These are phyloP conservation scores for Podospora pseudoanserina DNA, from an alignment of 495 filamentous ascomycete species.

Conservation along the genomic window DNA sequence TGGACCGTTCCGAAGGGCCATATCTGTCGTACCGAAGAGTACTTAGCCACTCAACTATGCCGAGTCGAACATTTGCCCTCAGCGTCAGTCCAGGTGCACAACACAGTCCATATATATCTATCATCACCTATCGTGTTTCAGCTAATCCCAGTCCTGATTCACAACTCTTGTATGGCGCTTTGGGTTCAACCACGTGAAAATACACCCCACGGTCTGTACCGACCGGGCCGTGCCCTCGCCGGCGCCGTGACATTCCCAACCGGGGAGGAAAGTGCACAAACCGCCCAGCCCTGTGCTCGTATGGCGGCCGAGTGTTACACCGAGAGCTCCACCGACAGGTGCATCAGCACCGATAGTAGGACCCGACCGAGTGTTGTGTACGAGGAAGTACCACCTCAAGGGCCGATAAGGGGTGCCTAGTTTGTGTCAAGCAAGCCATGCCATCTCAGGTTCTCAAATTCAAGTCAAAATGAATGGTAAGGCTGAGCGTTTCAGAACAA, in stretches of 20 bases:
- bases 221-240: not conserved
- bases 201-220: not conserved
- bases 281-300: not conserved
- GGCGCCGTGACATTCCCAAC: not conserved
- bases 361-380: not conserved
- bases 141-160: not conserved
- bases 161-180: not conserved
- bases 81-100: not conserved
- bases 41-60: not conserved
- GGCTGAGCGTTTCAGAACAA: not conserved
- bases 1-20: not conserved
- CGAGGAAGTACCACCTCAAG: not conserved
- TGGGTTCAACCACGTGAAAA: too few species aligned
- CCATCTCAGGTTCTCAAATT: not conserved
- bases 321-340: slow-evolving; percentile 1
- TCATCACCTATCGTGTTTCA: not conserved
- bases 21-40: not conserved
- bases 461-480: not conserved
- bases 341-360: not conserved
- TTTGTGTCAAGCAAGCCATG: not conserved
- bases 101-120: not conserved
- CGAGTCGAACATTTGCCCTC: not conserved
- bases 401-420: not conserved
- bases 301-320: not conserved
- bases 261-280: not conserved